Base-by-base conservation (phyloP, 2,329 filamentous ascomycete genomes). In the Apiospora aurea region DNA sequence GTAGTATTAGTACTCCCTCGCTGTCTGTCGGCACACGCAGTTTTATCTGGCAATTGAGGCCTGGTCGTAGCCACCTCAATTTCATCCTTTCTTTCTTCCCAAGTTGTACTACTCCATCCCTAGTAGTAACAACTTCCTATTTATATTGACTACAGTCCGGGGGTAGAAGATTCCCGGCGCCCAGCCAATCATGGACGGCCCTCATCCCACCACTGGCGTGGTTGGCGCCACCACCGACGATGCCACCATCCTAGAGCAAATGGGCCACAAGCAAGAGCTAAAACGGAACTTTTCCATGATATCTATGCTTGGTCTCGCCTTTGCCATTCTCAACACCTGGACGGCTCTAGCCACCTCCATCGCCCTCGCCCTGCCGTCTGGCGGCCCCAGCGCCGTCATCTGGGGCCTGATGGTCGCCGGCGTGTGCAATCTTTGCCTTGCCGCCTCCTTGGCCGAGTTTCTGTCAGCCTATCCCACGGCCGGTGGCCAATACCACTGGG, bases 401-500 rank as follows among this genome's bases (percentile, higher is more conserved):
- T 95, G 93, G 93, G 93, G 93, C 3, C 81, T 92, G 41, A 78
- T 89, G 4, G 86, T 88, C 13, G 88, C 89, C 24, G 89, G 91
- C 69, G 76, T 93, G 67, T 94, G 92, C 83, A 94, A 94, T 76
- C 78, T 94, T 13, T 92, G 89, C 75, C 86, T 94, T 49, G 90
- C 92, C 7, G 87, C 90, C 11, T 92, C 90, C 4, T 84, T 94
- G 41, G 91, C 92, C 67, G 92, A 94, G 79, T 94, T 93, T 77
- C 83, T 93, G 13, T 91, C 90, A 0, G 90, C 90, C 0, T 93
- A 90, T 72, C 85, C 85, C 0, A 87, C 85, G 1, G 88, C 88
- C 3, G 88, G 87, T 74, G 90, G 88, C 18, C 88, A 92, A 80
- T 94, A 94, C 75, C 91, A 94, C 78, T 94, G 92, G 92, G 92